A percentile compares a stretch with the other conserved stretches of the same genome.
phyloP scores from a whole-genome alignment of 1,139 yeast species.

The Kurtzmaniella quercitrusa region DNA sequence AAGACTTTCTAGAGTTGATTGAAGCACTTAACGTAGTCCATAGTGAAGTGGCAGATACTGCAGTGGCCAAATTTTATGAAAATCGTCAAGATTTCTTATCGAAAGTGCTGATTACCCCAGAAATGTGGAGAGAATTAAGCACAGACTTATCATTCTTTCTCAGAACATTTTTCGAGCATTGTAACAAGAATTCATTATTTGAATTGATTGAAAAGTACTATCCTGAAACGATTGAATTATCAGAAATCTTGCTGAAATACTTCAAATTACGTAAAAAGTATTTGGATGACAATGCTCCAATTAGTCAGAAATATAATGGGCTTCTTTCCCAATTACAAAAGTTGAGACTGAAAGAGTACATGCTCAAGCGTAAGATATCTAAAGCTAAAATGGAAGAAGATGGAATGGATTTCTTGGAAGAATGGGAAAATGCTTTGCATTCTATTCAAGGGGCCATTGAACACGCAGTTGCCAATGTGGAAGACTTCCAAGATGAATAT shows the following conservation, averaged over 20 bases:
- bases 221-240: constrained; percentile 77
- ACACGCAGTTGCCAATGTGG: constrained; percentile 7
- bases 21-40: constrained; percentile 67
- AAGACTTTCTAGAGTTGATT: constrained; percentile 67
- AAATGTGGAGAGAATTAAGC: constrained; percentile 66
- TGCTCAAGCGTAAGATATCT: constrained; percentile 1
- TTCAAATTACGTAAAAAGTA: constrained; percentile 41
- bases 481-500: constrained; percentile 6
- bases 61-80: constrained; percentile 60
- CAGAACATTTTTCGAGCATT: constrained; percentile 62
- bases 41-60: constrained; percentile 61
- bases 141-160: constrained; percentile 74
- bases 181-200: constrained; percentile 47
- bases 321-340: constrained; percentile 15
- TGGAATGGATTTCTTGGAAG: background rate
- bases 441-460: constrained; percentile 6
- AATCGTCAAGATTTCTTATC: constrained; percentile 58
- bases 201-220: constrained; percentile 67
- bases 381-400: background rate
- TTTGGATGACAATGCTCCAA: constrained; percentile 25
- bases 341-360: constrained; percentile 8
- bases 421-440: background rate
- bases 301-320: constrained; percentile 17
- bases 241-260: constrained; percentile 53
- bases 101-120: constrained; percentile 51